These are phyloP conservation scores for Scedosporium boydii DNA, from an alignment of 2,329 filamentous ascomycete genomes.

Conservation along the genomic window DNA sequence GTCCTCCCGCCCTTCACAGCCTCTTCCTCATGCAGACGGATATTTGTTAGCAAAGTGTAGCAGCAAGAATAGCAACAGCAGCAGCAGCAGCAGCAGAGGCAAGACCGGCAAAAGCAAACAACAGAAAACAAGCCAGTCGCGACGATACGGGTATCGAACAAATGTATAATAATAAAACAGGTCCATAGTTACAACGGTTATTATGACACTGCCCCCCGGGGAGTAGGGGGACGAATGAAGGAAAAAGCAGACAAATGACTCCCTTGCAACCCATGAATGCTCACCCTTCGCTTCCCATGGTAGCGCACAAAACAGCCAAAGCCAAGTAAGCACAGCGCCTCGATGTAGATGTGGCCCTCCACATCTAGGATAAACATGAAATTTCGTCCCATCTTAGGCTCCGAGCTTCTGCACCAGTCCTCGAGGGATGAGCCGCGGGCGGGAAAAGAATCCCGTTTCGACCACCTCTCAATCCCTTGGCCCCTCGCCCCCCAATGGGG, in stretches of 20 bases:
- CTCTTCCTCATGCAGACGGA: too few species aligned
- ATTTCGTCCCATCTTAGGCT: background rate
- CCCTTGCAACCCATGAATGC: background rate
- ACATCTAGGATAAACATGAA: background rate
- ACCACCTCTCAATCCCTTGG: background rate
- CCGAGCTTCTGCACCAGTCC: background rate
- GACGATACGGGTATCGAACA: slow-evolving; percentile 1
- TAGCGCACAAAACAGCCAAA: background rate
- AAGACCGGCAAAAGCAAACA: background rate
- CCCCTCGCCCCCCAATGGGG: too few species aligned
- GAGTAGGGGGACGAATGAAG: background rate
- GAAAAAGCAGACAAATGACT: background rate
- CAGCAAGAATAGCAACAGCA: too few species aligned
- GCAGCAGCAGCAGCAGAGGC: background rate
- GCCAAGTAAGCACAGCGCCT: background rate
- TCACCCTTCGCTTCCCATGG: background rate
- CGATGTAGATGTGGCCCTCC: background rate
- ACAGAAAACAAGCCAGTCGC: background rate
- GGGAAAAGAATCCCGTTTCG: background rate
- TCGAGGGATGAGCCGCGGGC: background rate
- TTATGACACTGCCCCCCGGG: slow-evolving; percentile 2
- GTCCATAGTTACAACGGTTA: slow-evolving; percentile 6
- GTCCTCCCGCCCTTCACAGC: too few species aligned
- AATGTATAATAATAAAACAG: slow-evolving; percentile 5
- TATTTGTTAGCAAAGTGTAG: too few species aligned